A percentile compares a stretch with the other conserved stretches of the same genome.
Conservation (phyloP, 139 green algal species). For the Auxenochlorella pyrenoidosa region DNA sequence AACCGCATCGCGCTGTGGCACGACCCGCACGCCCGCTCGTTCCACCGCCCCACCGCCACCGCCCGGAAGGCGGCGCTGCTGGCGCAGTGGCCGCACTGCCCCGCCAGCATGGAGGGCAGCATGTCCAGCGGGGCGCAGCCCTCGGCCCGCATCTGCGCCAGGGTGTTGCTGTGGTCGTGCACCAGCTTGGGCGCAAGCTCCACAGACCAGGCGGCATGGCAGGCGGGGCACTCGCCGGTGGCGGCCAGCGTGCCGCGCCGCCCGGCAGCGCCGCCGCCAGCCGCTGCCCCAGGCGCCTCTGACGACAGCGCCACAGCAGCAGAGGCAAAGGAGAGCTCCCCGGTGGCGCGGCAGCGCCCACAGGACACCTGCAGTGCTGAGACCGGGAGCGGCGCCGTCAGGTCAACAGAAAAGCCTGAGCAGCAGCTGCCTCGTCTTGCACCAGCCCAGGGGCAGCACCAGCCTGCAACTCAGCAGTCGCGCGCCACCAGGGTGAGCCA, state of each 20-base stretch:
- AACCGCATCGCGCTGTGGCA: slow-evolving; percentile 42
- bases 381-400: too few species aligned
- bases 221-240: slow-evolving; percentile 38
- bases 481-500: too few species aligned
- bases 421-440: too few species aligned
- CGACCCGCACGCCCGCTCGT: slow-evolving; percentile 30
- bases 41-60: slow-evolving; percentile 38
- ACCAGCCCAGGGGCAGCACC: too few species aligned
- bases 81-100: slow-evolving; percentile 54
- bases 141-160: slow-evolving; percentile 36
- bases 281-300: neutral
- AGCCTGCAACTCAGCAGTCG: too few species aligned
- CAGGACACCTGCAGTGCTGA: slow-evolving; percentile 29
- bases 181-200: slow-evolving; percentile 44
- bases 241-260: neutral
- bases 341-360: slow-evolving; percentile 9
- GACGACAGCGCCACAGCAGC: slow-evolving; percentile 17
- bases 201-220: slow-evolving; percentile 37
- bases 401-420: too few species aligned
- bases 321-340: slow-evolving; percentile 6
- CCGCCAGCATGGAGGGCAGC: slow-evolving; percentile 53
- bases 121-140: slow-evolving; percentile 53
- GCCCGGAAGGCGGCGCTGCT: slow-evolving; percentile 35
- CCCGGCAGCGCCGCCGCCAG: neutral
- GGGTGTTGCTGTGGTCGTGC: slow-evolving; percentile 51